phyloP scores from a whole-genome alignment of 148 eudicot genomes.

The Chenopodium berlandieri region DNA sequence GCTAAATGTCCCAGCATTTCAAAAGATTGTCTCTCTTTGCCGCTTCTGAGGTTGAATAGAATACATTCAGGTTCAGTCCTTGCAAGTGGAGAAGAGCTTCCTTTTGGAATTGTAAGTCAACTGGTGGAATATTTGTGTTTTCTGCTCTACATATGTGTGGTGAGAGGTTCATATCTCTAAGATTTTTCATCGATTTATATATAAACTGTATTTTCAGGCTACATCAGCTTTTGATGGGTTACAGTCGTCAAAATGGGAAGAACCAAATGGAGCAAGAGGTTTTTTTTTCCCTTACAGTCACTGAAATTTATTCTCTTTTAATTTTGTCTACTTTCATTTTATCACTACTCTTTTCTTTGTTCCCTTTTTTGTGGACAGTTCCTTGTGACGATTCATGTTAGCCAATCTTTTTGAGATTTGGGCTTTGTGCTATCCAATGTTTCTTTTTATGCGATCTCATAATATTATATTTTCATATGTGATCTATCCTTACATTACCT shows the following conservation, averaged over 20 bases:
- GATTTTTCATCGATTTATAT: neutral
- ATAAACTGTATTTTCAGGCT: conserved; percentile 46
- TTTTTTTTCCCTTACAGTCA: too few species aligned
- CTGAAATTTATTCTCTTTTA: too few species aligned
- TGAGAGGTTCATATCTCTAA: conserved; percentile 7
- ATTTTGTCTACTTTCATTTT: too few species aligned
- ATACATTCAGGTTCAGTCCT: conserved; percentile 77
- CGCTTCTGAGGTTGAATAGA: conserved; percentile 72
- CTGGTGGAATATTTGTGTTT: neutral
- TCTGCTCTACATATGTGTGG: neutral
- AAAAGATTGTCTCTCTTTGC: conserved; percentile 53
- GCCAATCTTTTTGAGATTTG: too few species aligned
- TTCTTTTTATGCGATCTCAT: neutral
- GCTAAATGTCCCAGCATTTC: conserved; percentile 28
- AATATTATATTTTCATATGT: neutral
- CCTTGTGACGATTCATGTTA: too few species aligned
- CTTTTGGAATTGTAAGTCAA: conserved; percentile 85
- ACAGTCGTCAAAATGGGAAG: conserved; percentile 88
- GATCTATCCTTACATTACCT: neutral
- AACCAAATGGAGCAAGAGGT: conserved; percentile 83
- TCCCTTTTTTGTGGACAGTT: too few species aligned
- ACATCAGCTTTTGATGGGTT: conserved; percentile 95
- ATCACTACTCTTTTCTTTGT: too few species aligned
- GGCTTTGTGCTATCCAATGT: too few species aligned
- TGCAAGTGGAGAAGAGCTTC: conserved; percentile 96